These are phyloP conservation scores for Brettanomyces anomalus DNA, from an alignment of 805 yeast species.

Conservation along the genomic window DNA sequence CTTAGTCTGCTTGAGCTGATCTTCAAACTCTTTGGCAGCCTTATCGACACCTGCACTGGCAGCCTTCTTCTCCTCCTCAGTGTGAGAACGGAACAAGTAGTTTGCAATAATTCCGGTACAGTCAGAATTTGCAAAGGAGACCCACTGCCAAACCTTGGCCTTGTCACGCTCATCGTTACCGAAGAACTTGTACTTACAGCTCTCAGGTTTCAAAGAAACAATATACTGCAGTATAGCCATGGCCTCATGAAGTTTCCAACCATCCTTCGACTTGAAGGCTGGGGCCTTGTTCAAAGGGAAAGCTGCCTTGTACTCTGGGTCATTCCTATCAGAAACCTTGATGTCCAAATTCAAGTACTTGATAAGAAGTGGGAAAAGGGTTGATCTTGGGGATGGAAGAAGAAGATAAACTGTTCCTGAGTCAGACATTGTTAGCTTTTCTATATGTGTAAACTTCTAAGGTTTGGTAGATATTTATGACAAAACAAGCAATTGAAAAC, in stretches of 20 bases:
- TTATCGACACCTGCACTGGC: constrained; percentile 7
- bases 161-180: constrained; percentile 57
- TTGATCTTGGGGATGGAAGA: constrained; percentile 24
- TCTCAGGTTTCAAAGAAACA: constrained; percentile 25
- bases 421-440: constrained; percentile 11
- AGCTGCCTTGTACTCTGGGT: constrained; percentile 32
- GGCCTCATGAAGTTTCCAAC: constrained; percentile 56
- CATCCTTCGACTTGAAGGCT: constrained; percentile 54
- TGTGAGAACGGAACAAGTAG: background rate
- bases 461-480: background rate
- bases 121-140: constrained; percentile 65
- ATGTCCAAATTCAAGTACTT: constrained; percentile 49
- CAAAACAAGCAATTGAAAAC: constrained; percentile 44
- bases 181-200: constrained; percentile 17
- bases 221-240: constrained; percentile 50
- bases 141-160: constrained; percentile 63
- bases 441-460: background rate
- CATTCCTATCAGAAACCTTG: constrained; percentile 30
- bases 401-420: constrained; percentile 11
- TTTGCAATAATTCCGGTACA: constrained; percentile 1
- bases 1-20: constrained; percentile 27
- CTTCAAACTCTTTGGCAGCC: constrained; percentile 18
- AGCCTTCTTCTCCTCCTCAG: constrained; percentile 10
- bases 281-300: constrained; percentile 63
- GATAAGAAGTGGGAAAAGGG: constrained; percentile 38